Percentiles rank a stretch among this genome's conserved stretches.
Evolutionary conservation across 768 basidiomycete genomes (phyloP).

Genomic region (Naganishia randhawae): DNA sequence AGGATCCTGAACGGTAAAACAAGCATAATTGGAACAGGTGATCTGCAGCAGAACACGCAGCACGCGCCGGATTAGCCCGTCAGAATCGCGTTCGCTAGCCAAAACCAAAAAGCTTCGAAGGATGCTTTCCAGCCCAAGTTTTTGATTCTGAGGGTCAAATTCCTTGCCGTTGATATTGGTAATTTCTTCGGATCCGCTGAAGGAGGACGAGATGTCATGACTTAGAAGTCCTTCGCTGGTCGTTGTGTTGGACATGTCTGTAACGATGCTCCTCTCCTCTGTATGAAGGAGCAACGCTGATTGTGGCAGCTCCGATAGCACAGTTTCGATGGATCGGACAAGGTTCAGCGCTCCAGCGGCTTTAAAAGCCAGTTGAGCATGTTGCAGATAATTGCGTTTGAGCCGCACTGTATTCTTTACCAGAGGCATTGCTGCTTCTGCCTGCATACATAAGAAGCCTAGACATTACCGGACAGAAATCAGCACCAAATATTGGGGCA

Average conservation of each 20-base stretch:
- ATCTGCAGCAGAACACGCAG: conserved; percentile 26
- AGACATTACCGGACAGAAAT: background rate
- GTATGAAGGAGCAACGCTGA: background rate
- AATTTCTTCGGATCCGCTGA: background rate
- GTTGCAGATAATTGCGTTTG: background rate
- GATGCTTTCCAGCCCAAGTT: conserved; percentile 15
- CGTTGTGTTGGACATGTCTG: background rate
- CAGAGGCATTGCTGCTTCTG: background rate
- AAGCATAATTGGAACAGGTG: conserved; percentile 24
- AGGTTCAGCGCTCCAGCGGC: background rate
- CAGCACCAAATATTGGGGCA: background rate
- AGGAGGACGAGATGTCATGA: background rate
- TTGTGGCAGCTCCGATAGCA: background rate
- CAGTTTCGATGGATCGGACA: background rate
- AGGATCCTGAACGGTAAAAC: conserved; percentile 22
- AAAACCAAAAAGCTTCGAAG: conserved; percentile 24
- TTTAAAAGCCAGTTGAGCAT: conserved; percentile 3
- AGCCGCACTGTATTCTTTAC: background rate
- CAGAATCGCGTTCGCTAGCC: conserved; percentile 21
- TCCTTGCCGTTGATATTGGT: background rate
- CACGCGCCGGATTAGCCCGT: conserved; percentile 18
- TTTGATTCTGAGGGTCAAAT: background rate
- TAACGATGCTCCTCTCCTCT: background rate
- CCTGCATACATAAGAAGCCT: background rate
- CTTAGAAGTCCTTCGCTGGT: background rate